Evolutionary conservation across 345 rosid species (phyloP), one percentile per base, ranked within the genome.

Genomic region (Arabidopsis arenosa): DNA sequence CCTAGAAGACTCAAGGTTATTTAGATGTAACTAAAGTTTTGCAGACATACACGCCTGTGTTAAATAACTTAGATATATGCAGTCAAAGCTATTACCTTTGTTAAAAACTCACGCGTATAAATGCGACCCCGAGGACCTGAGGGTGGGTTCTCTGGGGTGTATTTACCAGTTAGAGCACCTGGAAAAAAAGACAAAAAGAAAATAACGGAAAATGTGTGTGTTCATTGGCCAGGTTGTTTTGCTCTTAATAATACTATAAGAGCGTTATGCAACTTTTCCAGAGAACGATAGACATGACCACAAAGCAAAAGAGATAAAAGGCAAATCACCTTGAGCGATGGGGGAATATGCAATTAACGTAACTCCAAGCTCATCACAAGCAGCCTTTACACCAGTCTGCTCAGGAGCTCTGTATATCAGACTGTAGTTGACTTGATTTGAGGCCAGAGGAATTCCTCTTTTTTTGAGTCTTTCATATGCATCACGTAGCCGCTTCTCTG

Each of bases 381-480:
- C 80, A 65, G 91, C 89, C 82, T 92, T 95, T 15, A 95, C 93
- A 15, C 97, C 97, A 62, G 83, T 90, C 80, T 89, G 86, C 85
- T 95, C 97, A 0, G 97, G 97, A 47, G 75, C 68, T 70, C 97
- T 88, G 78, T 92, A 90, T 70, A 95, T 89, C 69, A 95, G 95
- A 81, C 97, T 94, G 81, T 94, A 94, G 75, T 94, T 92, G 66
- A 94, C 98, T 84, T 94, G 98, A 88, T 92, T 94, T 21, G 97
- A 90, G 71, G 98, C 97, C 18, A 94, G 75, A 17, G 98, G 96
- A 55, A 94, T 88, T 58, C 97, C 98, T 85, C 98, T 88, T 83
- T 82, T 85, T 80, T 86, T 89, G 66, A 94, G 98, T 82, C 75
- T 86, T 54, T 83, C 84, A 58, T 87, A 92, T 56, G 98, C 97